A percentile compares a stretch with the other conserved stretches of the same genome.
Conservation (phyloP, 164 flowering plant species). For the Vitis amurensis region DNA sequence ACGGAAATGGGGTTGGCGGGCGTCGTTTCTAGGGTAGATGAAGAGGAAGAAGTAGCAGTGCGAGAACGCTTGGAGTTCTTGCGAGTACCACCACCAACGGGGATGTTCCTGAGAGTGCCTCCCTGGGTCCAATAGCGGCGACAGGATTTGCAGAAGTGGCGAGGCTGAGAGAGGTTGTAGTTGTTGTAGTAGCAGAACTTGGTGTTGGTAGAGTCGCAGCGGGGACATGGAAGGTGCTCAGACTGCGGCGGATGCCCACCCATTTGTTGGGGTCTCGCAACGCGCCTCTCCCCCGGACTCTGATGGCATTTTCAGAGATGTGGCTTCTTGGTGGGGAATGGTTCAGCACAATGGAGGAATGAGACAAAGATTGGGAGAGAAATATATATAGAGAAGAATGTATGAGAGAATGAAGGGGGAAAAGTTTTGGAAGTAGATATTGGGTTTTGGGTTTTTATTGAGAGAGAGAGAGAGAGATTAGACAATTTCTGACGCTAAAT, state of each 20-base stretch:
- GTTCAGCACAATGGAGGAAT: neutral
- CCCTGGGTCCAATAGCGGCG: constrained; percentile 76
- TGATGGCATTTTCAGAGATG: constrained; percentile 23
- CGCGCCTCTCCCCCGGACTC: constrained; percentile 27
- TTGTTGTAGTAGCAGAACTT: constrained; percentile 83
- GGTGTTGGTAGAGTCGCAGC: constrained; percentile 63
- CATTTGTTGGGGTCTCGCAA: neutral
- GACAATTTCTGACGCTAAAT: neutral
- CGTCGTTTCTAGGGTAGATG: neutral
- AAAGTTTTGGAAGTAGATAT: neutral
- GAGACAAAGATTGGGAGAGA: neutral
- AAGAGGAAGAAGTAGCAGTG: constrained; percentile 6
- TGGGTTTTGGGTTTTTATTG: constrained; percentile 1
- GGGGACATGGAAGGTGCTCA: constrained; percentile 55
- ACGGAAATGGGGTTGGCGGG: constrained; percentile 9
- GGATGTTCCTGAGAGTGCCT: constrained; percentile 69
- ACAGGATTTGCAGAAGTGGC: constrained; percentile 67
- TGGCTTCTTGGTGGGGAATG: neutral
- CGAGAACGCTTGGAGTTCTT: constrained; percentile 48
- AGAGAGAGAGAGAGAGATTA: neutral
- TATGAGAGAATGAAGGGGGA: neutral
- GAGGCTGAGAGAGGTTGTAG: constrained; percentile 71
- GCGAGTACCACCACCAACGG: constrained; percentile 64
- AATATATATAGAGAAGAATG: neutral
- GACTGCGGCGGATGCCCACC: constrained; percentile 21